phyloP scores from a whole-genome alignment of 1,139 yeast species.

The Trichomonascaceae sp. region DNA sequence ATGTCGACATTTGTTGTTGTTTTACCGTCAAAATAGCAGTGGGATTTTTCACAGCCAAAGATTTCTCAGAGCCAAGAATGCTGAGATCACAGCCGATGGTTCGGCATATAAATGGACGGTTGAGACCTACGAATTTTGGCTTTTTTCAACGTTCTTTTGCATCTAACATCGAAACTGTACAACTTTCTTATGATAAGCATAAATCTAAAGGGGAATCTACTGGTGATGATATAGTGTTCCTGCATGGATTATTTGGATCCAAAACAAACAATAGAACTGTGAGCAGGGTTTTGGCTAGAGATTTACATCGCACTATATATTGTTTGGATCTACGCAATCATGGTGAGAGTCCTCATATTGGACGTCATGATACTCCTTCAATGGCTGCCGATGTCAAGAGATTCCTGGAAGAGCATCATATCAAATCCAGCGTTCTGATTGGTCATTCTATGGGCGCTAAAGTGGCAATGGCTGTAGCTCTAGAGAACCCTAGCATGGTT shows the following conservation, averaged over 20 bases:
- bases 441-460: conserved; percentile 99
- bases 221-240: conserved; percentile 56
- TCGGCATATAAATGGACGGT: too few species aligned
- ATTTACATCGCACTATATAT: conserved; percentile 42
- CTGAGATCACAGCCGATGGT: not conserved
- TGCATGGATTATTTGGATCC: conserved; percentile 90
- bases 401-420: conserved; percentile 47
- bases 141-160: not conserved
- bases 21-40: not conserved
- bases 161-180: conserved; percentile 37
- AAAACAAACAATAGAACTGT: conserved; percentile 72
- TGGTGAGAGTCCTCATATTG: conserved; percentile 77
- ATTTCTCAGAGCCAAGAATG: not conserved
- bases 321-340: conserved; percentile 84
- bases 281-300: conserved; percentile 42
- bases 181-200: conserved; percentile 41
- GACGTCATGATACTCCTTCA: conserved; percentile 69
- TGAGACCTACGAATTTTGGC: too few species aligned
- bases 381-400: conserved; percentile 79
- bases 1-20: not conserved
- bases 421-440: conserved; percentile 57
- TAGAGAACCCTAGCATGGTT: conserved; percentile 61
- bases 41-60: not conserved
- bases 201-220: conserved; percentile 20
- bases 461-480: conserved; percentile 80